phyloP scores from a whole-genome alignment of 2,329 filamentous ascomycete genomes.

The Ascochyta koolunga region DNA sequence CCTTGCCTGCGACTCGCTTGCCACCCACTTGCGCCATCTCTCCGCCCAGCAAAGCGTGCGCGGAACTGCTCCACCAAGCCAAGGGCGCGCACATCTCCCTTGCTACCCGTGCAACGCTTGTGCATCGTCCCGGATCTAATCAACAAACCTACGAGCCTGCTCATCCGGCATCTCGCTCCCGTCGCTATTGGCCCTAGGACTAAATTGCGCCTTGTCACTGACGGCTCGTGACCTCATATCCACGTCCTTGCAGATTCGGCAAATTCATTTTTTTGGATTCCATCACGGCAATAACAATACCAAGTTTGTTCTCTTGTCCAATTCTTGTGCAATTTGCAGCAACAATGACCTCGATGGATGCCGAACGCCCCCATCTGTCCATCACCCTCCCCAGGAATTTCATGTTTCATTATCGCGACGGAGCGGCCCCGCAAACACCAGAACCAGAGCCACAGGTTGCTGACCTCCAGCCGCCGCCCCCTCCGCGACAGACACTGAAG shows the following conservation, averaged over 20 bases:
- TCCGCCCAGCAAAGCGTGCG: too few relatives aligned
- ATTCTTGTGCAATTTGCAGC: not conserved
- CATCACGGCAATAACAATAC: constrained; percentile 14
- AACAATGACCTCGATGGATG: constrained; percentile 42
- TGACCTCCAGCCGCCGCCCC: constrained; percentile 50
- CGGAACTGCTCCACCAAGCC: constrained; percentile 21
- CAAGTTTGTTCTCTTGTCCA: constrained; percentile 7
- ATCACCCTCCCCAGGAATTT: constrained; percentile 58
- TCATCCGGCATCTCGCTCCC: constrained; percentile 22
- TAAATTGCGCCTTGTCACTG: constrained; percentile 20
- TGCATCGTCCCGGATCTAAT: constrained; percentile 37
- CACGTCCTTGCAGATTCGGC: constrained; percentile 35
- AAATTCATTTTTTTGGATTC: constrained; percentile 23
- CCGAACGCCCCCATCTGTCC: constrained; percentile 54
- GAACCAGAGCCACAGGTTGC: constrained; percentile 50
- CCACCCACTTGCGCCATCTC: constrained; percentile 27
- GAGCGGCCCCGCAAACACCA: constrained; percentile 53
- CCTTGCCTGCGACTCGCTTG: constrained; percentile 29
- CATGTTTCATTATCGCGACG: constrained; percentile 57
- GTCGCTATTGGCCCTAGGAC: constrained; percentile 21
- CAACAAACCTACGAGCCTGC: constrained; percentile 33
- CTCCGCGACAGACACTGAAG: constrained; percentile 56
- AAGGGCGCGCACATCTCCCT: constrained; percentile 30
- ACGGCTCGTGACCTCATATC: constrained; percentile 17
- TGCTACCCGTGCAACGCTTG: constrained; percentile 40